Percentiles rank a stretch among this genome's conserved stretches.
Conservation (phyloP, 164 flowering plant species). For the Vitis rupestris region DNA sequence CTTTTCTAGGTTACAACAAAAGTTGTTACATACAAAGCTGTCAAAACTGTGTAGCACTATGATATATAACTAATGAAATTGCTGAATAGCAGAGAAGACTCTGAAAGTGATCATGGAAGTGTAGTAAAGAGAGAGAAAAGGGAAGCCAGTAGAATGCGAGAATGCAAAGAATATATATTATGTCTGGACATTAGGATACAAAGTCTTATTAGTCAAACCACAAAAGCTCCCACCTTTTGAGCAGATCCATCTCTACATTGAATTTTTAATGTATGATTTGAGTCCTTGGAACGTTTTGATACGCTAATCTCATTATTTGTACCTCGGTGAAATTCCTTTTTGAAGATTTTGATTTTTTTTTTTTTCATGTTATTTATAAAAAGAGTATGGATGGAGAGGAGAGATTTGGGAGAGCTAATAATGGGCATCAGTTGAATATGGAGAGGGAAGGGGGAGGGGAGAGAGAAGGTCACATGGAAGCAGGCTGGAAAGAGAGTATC, state of each 20-base stretch:
- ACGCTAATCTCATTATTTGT: too few species aligned
- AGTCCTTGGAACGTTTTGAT: too few species aligned
- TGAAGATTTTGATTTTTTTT: too few species aligned
- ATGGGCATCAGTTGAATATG: conserved; percentile 9
- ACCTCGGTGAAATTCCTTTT: too few species aligned
- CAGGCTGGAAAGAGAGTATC: conserved; percentile 21
- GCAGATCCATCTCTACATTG: not conserved
- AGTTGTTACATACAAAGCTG: not conserved
- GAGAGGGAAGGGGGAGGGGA: conserved; percentile 4
- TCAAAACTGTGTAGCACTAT: not conserved
- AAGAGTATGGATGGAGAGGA: too few species aligned
- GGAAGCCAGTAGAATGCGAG: not conserved
- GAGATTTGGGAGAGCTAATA: too few species aligned
- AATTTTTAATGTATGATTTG: not conserved
- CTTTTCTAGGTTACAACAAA: too few species aligned
- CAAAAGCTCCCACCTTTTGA: not conserved
- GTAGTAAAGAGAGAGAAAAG: not conserved
- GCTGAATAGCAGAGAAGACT: not conserved
- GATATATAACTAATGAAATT: not conserved
- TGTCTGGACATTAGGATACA: not conserved
- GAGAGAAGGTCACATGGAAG: conserved; percentile 15
- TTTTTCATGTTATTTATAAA: too few species aligned
- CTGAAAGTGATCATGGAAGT: too few species aligned
- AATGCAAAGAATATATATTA: not conserved
- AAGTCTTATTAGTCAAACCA: conserved; percentile 3